Percentiles rank a stretch among this genome's conserved stretches.
Conservation (phyloP, 352 stramenopile genomes). For the Globisporangium orthogonon region DNA sequence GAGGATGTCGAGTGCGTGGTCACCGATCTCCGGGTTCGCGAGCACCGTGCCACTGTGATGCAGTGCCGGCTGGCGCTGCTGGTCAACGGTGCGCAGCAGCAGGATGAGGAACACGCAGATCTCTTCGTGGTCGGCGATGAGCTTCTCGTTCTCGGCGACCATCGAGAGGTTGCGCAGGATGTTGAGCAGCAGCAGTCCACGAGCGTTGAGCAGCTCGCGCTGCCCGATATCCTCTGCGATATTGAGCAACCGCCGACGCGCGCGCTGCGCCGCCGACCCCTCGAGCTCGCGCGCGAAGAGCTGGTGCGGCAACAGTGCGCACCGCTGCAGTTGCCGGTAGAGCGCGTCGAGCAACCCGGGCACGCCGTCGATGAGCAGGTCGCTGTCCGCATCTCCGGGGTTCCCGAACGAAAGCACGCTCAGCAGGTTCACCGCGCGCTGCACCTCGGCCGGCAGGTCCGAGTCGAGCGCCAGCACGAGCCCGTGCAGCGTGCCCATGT, state of each 20-base stretch:
- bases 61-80: not conserved
- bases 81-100: slow-evolving; percentile 32
- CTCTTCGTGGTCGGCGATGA: slow-evolving; percentile 58
- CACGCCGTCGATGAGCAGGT: slow-evolving; percentile 60
- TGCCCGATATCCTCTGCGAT: slow-evolving; percentile 29
- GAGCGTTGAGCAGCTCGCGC: slow-evolving; percentile 49
- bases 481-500: slow-evolving; percentile 57
- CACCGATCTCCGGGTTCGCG: slow-evolving; percentile 33
- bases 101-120: slow-evolving; percentile 58
- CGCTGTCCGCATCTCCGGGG: slow-evolving; percentile 40
- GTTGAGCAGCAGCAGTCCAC: slow-evolving; percentile 56
- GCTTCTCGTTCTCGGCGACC: slow-evolving; percentile 62
- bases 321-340: slow-evolving; percentile 57
- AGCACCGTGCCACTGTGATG: no score
- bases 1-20: slow-evolving; percentile 71
- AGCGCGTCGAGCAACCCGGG: slow-evolving; percentile 69
- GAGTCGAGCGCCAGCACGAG: slow-evolving; percentile 74
- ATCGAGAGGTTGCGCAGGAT: slow-evolving; percentile 76
- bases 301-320: slow-evolving; percentile 36
- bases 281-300: slow-evolving; percentile 11
- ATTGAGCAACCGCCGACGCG: slow-evolving; percentile 39
- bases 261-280: slow-evolving; percentile 8
- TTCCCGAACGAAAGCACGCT: slow-evolving; percentile 67
- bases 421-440: slow-evolving; percentile 58
- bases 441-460: slow-evolving; percentile 40